These are phyloP conservation scores for Sechiopsis laciniata DNA, from an alignment of 306 rosid species.

Conservation along the genomic window DNA sequence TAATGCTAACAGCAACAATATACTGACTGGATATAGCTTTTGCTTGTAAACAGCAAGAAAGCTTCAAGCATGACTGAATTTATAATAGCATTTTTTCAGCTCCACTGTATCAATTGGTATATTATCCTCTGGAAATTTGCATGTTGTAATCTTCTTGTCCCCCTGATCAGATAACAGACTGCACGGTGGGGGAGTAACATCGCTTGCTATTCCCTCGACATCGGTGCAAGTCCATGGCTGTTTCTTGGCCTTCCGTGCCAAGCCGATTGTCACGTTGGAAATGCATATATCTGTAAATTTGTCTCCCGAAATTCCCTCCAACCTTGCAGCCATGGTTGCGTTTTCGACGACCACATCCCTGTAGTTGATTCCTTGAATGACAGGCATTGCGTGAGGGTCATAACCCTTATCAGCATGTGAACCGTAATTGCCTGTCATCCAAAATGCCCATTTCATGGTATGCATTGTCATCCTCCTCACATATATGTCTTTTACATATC, in stretches of 20 bases:
- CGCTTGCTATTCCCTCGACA: constrained; percentile 53
- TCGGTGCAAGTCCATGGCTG: constrained; percentile 63
- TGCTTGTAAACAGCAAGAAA: constrained; percentile 2
- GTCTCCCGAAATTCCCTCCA: constrained; percentile 66
- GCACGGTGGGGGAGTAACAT: constrained; percentile 65
- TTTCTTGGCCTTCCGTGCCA: constrained; percentile 63
- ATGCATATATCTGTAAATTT: constrained; percentile 67
- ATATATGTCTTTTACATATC: constrained; percentile 38
- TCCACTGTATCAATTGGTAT: constrained; percentile 54
- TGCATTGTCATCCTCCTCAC: constrained; percentile 38
- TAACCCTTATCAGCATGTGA: constrained; percentile 35
- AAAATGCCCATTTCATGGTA: constrained; percentile 47
- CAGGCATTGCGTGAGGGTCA: constrained; percentile 35
- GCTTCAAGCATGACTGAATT: constrained; percentile 29
- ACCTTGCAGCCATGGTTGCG: constrained; percentile 55
- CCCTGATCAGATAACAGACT: constrained; percentile 48
- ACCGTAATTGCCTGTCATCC: constrained; percentile 39
- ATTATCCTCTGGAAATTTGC: constrained; percentile 53
- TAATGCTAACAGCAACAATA: not conserved
- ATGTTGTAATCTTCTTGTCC: constrained; percentile 29
- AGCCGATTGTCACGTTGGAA: constrained; percentile 54
- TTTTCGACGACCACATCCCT: constrained; percentile 45
- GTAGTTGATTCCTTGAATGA: constrained; percentile 36
- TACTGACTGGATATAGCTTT: constrained; percentile 14
- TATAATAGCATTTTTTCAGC: constrained; percentile 47